phyloP scores from a whole-genome alignment of 1,139 yeast species.

The Saccharomyces pastorianus region DNA sequence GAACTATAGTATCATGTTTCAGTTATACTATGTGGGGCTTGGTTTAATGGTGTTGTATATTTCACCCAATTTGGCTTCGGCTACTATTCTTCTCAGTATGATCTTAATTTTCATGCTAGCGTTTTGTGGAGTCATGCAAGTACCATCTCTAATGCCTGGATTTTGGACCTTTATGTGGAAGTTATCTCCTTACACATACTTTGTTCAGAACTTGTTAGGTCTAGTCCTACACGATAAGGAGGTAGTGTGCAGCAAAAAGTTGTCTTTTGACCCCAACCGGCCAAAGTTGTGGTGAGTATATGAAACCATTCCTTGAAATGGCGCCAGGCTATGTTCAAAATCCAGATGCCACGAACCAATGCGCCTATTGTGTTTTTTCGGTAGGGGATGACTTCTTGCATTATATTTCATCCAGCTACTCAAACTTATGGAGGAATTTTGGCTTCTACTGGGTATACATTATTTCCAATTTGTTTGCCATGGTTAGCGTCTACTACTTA shows the following conservation, averaged over 20 bases:
- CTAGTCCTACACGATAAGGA: slow-evolving; percentile 37
- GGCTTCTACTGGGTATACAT: slow-evolving; percentile 37
- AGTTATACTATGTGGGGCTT: slow-evolving; percentile 23
- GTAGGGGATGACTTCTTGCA: slow-evolving; percentile 39
- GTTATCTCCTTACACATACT: too few relatives aligned
- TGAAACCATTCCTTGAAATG: slow-evolving; percentile 33
- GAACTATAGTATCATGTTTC: slow-evolving; percentile 45
- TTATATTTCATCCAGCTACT: slow-evolving; percentile 36
- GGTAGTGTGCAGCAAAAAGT: slow-evolving; percentile 43
- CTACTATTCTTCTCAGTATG: slow-evolving; percentile 46
- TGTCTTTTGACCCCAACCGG: slow-evolving; percentile 43
- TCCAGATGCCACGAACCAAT: slow-evolving; percentile 35
- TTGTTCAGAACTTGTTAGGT: slow-evolving; percentile 37
- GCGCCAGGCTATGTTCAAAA: slow-evolving; percentile 41
- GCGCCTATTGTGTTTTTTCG: slow-evolving; percentile 42
- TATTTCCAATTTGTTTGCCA: too few relatives aligned
- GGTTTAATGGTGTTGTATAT: slow-evolving; percentile 36
- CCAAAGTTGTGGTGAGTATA: slow-evolving; percentile 38
- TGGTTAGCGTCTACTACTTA: too few relatives aligned
- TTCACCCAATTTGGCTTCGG: slow-evolving; percentile 55
- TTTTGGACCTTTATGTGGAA: slow-evolving; percentile 59
- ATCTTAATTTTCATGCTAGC: slow-evolving; percentile 44
- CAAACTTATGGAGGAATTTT: slow-evolving; percentile 50
- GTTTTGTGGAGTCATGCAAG: slow-evolving; percentile 57
- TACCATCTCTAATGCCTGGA: slow-evolving; percentile 48